phyloP scores from a whole-genome alignment of 768 basidiomycete genomes.

The Leccinum uliginosum region DNA sequence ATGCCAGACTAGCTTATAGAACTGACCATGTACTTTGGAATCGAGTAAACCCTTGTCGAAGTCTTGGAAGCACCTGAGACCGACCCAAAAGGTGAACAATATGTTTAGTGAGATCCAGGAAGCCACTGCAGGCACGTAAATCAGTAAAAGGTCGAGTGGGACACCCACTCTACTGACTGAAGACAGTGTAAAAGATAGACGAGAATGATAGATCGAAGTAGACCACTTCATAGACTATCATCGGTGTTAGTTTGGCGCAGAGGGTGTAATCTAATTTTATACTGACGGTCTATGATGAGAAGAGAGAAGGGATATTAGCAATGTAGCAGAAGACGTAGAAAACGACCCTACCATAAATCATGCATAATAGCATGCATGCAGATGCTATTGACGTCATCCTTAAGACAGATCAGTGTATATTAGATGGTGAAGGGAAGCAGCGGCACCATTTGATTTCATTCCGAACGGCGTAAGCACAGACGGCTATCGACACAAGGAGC shows the following conservation, averaged over 20 bases:
- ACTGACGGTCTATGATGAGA: constrained; percentile 27
- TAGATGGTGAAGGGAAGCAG: not conserved
- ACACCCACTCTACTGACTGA: constrained; percentile 51
- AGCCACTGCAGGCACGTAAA: constrained; percentile 45
- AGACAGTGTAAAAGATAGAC: constrained; percentile 73
- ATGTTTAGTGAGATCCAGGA: constrained; percentile 63
- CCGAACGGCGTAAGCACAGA: constrained; percentile 68
- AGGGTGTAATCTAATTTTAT: not conserved
- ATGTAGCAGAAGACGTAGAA: not conserved
- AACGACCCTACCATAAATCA: constrained; percentile 62
- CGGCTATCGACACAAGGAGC: constrained; percentile 59
- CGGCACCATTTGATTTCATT: constrained; percentile 76
- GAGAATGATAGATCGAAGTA: constrained; percentile 71
- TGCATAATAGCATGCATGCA: constrained; percentile 70
- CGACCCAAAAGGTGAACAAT: constrained; percentile 69
- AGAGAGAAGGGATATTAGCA: constrained; percentile 5
- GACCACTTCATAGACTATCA: constrained; percentile 73
- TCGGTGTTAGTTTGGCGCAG: not conserved
- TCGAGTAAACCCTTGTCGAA: constrained; percentile 75
- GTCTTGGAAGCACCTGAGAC: constrained; percentile 73
- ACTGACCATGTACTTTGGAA: constrained; percentile 75
- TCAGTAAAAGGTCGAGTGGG: not conserved
- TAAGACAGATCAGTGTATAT: not conserved
- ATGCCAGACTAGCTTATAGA: constrained; percentile 30
- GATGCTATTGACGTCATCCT: constrained; percentile 70